Conservation (phyloP, 306 rosid genomes). For the Urtica urens region DNA sequence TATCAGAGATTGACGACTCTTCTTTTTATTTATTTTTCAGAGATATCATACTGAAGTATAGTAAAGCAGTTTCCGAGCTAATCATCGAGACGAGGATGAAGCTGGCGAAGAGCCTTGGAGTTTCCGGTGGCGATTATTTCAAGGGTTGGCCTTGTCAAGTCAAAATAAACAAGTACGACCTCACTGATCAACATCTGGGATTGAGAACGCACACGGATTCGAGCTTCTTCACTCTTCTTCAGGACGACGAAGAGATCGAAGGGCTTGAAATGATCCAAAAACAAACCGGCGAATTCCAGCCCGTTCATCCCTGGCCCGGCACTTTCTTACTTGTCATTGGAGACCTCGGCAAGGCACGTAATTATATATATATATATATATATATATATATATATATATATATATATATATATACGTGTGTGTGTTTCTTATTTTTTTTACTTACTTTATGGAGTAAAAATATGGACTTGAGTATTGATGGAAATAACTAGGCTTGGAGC, state of each 20-base stretch:
- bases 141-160: constrained; percentile 40
- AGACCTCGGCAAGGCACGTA: constrained; percentile 41
- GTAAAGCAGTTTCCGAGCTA: constrained; percentile 28
- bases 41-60: constrained; percentile 23
- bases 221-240: constrained; percentile 46
- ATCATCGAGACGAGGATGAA: constrained; percentile 25
- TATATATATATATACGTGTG: too few relatives aligned
- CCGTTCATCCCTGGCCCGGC: constrained; percentile 33
- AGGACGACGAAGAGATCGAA: constrained; percentile 54
- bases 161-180: constrained; percentile 49
- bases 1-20: too few relatives aligned
- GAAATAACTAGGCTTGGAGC: too few relatives aligned
- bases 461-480: too few relatives aligned
- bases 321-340: constrained; percentile 41
- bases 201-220: constrained; percentile 48
- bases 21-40: too few relatives aligned
- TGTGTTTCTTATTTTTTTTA: too few relatives aligned
- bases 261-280: constrained; percentile 48
- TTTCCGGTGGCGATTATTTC: constrained; percentile 18
- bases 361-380: background rate
- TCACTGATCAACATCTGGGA: constrained; percentile 39
- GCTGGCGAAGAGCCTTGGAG: constrained; percentile 34
- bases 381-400: background rate
- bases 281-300: constrained; percentile 23
- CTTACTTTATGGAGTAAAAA: too few relatives aligned